These are phyloP conservation scores for Excoecaria cochinchinensis DNA, from an alignment of 345 rosid species.

Conservation along the genomic window DNA sequence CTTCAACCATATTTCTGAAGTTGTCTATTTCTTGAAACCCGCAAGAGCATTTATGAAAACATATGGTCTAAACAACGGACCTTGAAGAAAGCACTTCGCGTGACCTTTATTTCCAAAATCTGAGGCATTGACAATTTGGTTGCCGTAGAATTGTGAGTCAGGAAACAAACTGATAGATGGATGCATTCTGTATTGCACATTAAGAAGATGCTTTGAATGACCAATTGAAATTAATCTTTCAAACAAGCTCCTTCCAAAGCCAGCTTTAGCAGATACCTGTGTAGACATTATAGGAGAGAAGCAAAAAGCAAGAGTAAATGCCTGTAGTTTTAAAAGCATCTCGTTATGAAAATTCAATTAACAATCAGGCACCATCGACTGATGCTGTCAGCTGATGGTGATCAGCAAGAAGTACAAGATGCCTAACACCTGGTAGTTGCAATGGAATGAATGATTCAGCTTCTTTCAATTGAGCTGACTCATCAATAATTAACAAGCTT, in stretches of 20 bases:
- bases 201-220: conserved; percentile 44
- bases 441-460: background rate
- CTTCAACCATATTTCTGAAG: conserved; percentile 46
- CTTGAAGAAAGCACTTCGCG: conserved; percentile 25
- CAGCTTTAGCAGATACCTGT: conserved; percentile 40
- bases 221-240: conserved; percentile 50
- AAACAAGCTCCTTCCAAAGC: conserved; percentile 64
- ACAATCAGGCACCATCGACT: background rate
- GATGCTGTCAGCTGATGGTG: background rate
- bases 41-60: conserved; percentile 40
- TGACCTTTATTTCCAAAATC: conserved; percentile 14
- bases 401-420: background rate
- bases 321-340: background rate
- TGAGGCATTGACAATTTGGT: conserved; percentile 42
- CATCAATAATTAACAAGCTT: conserved; percentile 1
- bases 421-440: background rate
- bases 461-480: background rate
- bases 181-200: conserved; percentile 75
- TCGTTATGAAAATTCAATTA: background rate
- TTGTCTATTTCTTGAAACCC: conserved; percentile 36
- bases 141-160: conserved; percentile 40
- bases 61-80: conserved; percentile 45
- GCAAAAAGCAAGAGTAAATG: background rate
- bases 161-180: conserved; percentile 66
- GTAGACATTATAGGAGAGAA: background rate